Base-by-base conservation (phyloP, 2,329 filamentous ascomycete species). In the Colletotrichum incanum region DNA sequence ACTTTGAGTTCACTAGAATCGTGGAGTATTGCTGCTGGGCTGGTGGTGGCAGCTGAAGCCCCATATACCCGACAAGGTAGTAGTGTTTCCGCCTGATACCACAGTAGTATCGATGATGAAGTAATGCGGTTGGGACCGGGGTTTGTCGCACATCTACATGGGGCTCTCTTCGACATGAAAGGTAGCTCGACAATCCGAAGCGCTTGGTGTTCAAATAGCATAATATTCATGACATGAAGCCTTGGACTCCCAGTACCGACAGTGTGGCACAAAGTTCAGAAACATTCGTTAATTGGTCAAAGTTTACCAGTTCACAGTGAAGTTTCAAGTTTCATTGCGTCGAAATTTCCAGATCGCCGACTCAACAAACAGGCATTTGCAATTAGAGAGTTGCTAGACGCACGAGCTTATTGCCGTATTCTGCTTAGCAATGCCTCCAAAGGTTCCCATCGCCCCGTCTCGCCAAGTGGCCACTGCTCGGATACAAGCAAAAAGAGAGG, bases 401-500 rank as follows among this genome's bases (percentile, higher is more conserved):
- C 45, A 18, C 23, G 4, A 16, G 39, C 20, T 16, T n/a, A 39
- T 26, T 63, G 47, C 34, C 52, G n/a, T 7, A 43, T 58, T 39
- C 3, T 16, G 34, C 16, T 41, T 58, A 55, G 39, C 45, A 49
- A 5, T 47, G 11, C 14, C 18, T 18, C 23, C 20, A 20, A 28
- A 34, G n/a, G 65, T 56, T 59, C 58, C 58, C 26, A 45, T 71
- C 56, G 55, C 68, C 41, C 56, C 58, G 47, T 49, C 34, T 20
- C 52, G 59, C 65, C 59, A 54, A 72, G 66, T 37, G 28, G 56
- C 60, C 34, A 26, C 14, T 8, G 31, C 23, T 54, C 69, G 69
- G 52, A 41, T 72, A 72, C 3, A 64, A 64, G 69, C 31, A 72
- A 59, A 64, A 60, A 64, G 18, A 72, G 45, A 58, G 69, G 65